phyloP scores from a whole-genome alignment of 257 asterid species.

The Nicotiana benthamiana region DNA sequence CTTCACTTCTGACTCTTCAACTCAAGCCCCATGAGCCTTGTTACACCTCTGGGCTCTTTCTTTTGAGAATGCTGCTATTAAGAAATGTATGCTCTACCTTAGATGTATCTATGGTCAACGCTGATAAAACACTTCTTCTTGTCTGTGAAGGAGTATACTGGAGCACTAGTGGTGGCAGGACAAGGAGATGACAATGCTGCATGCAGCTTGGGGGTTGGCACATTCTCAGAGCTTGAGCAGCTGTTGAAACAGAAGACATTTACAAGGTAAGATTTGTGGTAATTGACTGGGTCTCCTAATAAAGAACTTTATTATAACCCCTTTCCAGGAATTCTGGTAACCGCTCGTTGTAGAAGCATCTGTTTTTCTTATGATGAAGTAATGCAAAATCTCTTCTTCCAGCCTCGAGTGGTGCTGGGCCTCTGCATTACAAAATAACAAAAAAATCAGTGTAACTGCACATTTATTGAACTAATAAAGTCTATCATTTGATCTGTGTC shows the following conservation, averaged over 20 bases:
- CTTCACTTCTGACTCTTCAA: background rate
- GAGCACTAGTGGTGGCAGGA: slow-evolving; percentile 24
- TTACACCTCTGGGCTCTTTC: background rate
- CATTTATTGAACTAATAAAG: background rate
- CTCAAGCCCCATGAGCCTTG: background rate
- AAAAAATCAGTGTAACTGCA: background rate
- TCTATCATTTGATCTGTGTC: background rate
- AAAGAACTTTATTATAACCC: background rate
- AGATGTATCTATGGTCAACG: background rate
- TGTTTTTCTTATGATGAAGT: background rate
- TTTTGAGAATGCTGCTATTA: background rate
- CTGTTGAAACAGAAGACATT: slow-evolving; percentile 65
- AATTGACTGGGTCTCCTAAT: background rate
- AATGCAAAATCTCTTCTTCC: background rate
- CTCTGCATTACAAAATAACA: background rate
- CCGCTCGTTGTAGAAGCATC: background rate
- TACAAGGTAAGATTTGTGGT: slow-evolving; percentile 40
- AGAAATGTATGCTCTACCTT: background rate
- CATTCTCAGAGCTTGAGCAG: slow-evolving; percentile 64
- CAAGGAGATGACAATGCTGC: slow-evolving; percentile 28
- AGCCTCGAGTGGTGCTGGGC: background rate
- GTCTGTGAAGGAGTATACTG: slow-evolving; percentile 32
- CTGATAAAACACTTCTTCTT: background rate
- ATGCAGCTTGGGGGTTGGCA: slow-evolving; percentile 23
- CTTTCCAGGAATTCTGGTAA: background rate